Evolutionary conservation across 257 asterid genomes (phyloP).

Genomic region (Apocynum venetum): DNA sequence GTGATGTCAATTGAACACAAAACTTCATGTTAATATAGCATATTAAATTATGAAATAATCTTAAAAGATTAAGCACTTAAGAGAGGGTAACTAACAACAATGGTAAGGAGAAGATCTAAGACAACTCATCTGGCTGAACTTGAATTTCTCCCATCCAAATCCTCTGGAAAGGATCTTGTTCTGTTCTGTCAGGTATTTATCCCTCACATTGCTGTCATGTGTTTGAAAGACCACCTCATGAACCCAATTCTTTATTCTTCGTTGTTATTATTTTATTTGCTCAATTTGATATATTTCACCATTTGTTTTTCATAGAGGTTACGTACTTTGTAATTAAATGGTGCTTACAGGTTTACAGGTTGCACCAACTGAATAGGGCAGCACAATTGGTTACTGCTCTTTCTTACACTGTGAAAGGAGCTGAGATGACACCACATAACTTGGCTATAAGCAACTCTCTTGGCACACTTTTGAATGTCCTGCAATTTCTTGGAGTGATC

Average conservation of each 20-base stretch:
- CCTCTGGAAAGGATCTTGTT: background rate
- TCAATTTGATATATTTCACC: background rate
- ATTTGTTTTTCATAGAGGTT: background rate
- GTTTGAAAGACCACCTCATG: background rate
- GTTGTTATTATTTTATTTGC: background rate
- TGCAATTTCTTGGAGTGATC: conserved; percentile 80
- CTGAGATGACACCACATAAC: conserved; percentile 91
- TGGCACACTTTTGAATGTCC: conserved; percentile 70
- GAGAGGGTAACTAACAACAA: background rate
- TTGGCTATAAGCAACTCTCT: conserved; percentile 76
- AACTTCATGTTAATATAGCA: background rate
- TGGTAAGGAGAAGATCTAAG: background rate
- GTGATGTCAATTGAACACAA: background rate
- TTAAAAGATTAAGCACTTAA: background rate
- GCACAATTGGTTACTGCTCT: conserved; percentile 94
- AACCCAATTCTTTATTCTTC: background rate
- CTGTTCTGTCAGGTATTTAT: background rate
- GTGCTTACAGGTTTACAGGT: conserved; percentile 62
- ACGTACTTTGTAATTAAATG: background rate
- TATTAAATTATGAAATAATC: no score
- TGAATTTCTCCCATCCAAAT: background rate
- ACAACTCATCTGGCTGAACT: background rate
- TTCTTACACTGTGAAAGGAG: conserved; percentile 84
- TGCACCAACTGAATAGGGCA: conserved; percentile 95
- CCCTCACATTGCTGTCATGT: background rate